Conservation (phyloP, 768 basidiomycete genomes). For the Psilocybe tampanensis region DNA sequence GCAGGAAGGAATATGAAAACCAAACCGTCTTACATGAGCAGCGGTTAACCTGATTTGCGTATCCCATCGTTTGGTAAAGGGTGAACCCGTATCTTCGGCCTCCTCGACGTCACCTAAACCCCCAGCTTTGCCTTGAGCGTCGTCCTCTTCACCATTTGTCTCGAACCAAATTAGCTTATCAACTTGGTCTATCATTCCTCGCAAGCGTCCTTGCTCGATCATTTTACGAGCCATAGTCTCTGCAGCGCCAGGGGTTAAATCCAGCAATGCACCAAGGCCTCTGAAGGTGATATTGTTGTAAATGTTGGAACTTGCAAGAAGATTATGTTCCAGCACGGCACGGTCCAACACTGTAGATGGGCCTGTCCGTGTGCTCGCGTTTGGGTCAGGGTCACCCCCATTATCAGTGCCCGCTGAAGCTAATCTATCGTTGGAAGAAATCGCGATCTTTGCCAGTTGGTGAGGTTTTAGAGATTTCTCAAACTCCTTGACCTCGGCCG, state of each 20-base stretch:
- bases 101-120: conserved; percentile 90
- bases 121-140: conserved; percentile 92
- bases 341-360: conserved; percentile 96
- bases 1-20: conserved; percentile 4
- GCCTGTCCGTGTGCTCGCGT: conserved; percentile 78
- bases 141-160: conserved; percentile 81
- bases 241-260: conserved; percentile 88
- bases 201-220: conserved; percentile 96
- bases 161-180: conserved; percentile 95
- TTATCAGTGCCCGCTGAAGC: conserved; percentile 68
- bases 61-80: conserved; percentile 96
- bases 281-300: conserved; percentile 97
- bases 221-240: conserved; percentile 98
- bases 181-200: conserved; percentile 95
- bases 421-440: conserved; percentile 81
- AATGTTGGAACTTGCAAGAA: conserved; percentile 94
- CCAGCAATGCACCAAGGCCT: conserved; percentile 89
- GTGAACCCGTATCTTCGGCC: conserved; percentile 84
- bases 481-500: conserved; percentile 88
- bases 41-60: conserved; percentile 88
- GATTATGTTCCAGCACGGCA: conserved; percentile 98
- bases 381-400: conserved; percentile 52
- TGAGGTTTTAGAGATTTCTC: conserved; percentile 86
- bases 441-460: conserved; percentile 90
- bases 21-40: conserved; percentile 63